Conservation (phyloP, 2,329 filamentous ascomycete species). For the Magnaporthiopsis rhizophila region DNA sequence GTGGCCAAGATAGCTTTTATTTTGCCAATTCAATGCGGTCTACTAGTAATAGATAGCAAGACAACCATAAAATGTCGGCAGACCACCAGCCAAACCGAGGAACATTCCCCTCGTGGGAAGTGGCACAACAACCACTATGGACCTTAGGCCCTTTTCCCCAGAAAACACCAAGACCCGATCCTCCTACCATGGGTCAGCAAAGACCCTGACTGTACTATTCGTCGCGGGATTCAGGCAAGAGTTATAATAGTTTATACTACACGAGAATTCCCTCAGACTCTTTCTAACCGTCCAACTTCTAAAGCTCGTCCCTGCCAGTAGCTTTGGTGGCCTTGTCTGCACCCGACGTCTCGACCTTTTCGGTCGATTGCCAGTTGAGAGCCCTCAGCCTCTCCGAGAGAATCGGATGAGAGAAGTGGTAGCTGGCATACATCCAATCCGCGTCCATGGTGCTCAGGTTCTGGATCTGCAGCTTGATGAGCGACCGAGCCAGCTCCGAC, state of each 20-base stretch:
- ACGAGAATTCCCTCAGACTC: not conserved
- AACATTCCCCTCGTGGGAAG: not conserved
- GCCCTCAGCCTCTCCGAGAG: conserved; percentile 88
- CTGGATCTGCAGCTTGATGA: conserved; percentile 97
- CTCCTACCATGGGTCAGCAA: not conserved
- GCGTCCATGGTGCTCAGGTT: conserved; percentile 98
- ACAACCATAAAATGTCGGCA: not conserved
- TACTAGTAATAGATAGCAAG: no score
- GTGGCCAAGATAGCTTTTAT: no score
- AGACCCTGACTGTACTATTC: not conserved
- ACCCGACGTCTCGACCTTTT: conserved; percentile 33
- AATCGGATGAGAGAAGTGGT: conserved; percentile 97
- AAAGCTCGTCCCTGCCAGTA: conserved; percentile 67
- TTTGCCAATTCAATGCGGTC: no score
- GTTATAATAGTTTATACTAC: not conserved
- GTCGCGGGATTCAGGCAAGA: not conserved
- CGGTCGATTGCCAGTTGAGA: conserved; percentile 70
- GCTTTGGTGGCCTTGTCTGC: conserved; percentile 44
- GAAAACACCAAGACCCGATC: not conserved
- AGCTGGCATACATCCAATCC: conserved; percentile 96
- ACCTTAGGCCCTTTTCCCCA: not conserved
- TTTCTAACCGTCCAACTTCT: conserved; percentile 17
- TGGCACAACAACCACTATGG: not conserved
- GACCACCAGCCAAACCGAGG: not conserved
- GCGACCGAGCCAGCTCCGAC: conserved; percentile 70